Evolutionary conservation across 148 eudicot genomes (phyloP).

Genomic region (Rhododendron kiyosumense): DNA sequence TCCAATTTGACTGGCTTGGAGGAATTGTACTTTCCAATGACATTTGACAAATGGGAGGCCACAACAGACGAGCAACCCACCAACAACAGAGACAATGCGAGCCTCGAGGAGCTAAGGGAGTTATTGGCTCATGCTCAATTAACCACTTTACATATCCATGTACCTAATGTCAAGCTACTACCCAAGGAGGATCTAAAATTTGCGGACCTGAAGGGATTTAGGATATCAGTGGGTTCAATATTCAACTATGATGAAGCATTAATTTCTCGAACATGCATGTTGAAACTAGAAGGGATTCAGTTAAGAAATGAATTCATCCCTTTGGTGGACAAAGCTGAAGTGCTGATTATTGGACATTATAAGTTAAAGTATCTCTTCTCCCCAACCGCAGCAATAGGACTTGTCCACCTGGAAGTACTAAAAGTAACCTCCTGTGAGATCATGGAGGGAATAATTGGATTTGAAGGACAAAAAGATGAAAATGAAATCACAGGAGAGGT

Average conservation of each 20-base stretch:
- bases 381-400: background rate
- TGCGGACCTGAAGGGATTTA: background rate
- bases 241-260: background rate
- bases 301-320: background rate
- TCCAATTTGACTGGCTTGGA: no score
- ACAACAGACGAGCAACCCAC: no score
- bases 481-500: background rate
- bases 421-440: background rate
- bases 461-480: background rate
- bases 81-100: no score
- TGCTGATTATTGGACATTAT: background rate
- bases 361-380: background rate
- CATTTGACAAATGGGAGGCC: no score
- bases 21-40: no score
- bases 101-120: no score
- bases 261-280: background rate
- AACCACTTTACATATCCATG: no score
- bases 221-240: background rate
- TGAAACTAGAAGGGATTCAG: background rate
- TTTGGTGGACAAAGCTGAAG: background rate
- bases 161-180: no score
- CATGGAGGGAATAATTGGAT: background rate
- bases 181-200: no score
- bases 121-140: no score
- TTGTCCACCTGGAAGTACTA: background rate